These are phyloP conservation scores for Coemansia sp. DNA, from an alignment of 192 early-diverging fungal genomes.

Conservation along the genomic window DNA sequence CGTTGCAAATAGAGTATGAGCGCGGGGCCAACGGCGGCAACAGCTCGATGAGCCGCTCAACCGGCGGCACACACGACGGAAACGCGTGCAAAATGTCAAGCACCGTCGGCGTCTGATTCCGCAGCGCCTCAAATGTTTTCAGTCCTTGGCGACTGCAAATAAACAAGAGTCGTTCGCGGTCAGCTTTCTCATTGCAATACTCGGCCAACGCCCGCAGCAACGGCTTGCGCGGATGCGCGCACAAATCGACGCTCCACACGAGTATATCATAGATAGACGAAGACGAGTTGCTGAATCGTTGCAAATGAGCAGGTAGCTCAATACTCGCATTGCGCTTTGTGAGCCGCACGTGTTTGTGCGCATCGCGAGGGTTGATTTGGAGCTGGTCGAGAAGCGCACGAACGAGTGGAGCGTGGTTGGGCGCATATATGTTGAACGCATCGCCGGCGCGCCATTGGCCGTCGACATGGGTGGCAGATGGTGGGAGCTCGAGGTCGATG, in stretches of 20 bases:
- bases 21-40: constrained; percentile 79
- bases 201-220: constrained; percentile 83
- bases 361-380: constrained; percentile 45
- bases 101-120: constrained; percentile 67
- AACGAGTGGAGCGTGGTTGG: constrained; percentile 76
- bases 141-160: constrained; percentile 77
- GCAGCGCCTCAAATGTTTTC: constrained; percentile 64
- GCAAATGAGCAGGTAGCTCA: constrained; percentile 32
- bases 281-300: constrained; percentile 7
- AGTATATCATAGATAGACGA: constrained; percentile 67
- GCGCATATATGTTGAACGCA: constrained; percentile 83
- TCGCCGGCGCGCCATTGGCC: constrained; percentile 55
- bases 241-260: constrained; percentile 73
- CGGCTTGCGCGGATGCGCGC: constrained; percentile 71
- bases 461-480: constrained; percentile 10
- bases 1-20: constrained; percentile 82
- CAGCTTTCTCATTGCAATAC: constrained; percentile 62
- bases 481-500: constrained; percentile 57
- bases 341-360: constrained; percentile 15
- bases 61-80: constrained; percentile 66
- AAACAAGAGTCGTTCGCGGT: constrained; percentile 76
- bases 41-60: constrained; percentile 71
- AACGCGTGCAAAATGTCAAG: constrained; percentile 81
- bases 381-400: constrained; percentile 62
- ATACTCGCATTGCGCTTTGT: constrained; percentile 47